Base-by-base conservation (phyloP, 2,329 filamentous ascomycete species). In the Fusarium ambrosium region DNA sequence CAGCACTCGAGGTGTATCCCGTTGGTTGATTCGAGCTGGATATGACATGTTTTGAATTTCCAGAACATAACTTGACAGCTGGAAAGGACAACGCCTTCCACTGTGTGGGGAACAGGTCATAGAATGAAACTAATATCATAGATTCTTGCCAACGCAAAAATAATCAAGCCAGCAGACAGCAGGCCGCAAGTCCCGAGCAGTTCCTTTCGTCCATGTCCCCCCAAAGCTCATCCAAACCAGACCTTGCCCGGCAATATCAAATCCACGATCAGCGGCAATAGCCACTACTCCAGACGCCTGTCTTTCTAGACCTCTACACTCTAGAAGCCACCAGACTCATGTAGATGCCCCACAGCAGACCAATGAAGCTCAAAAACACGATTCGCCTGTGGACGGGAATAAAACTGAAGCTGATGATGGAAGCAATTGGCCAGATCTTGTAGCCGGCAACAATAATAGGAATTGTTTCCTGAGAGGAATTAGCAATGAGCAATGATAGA, bases 391-490 rank as follows among this genome's bases (percentile, higher is more conserved):
- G 85, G n/a, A 87, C 86, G 0, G 86, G 86, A 4, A 88, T 80
- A 53, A 85, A 86, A 66, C 80, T 85, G 74, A 89, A 88, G 77
- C 86, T 87, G 65, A 89, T 82, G 67, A 89, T 83, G 41, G 86
- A 87, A 1, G 86, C 87, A 56, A 87, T 81, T 0, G 87, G 87
- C 87, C 87, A 89, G 43, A 89, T 85, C 76, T 87, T 88, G 76
- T 87, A 87, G 3, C 86, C 86, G 4, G 86, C 86, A 13, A 87
- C 78, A 13, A 87, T 87, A 45, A 89, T 83, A 6, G 86, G 85
- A 8, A 87, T 82, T 1, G 86, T 87, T 81, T 87, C 81, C 82
- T 85, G 34, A 0, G 16, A 16, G 1, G 7, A 3, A 14, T 77
- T 36, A 78, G 70, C n/a, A 6, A 27, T 16, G 27, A 29, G 9